Evolutionary conservation across 2,329 filamentous ascomycete species (phyloP).

Genomic region (Xylaria multiplex): DNA sequence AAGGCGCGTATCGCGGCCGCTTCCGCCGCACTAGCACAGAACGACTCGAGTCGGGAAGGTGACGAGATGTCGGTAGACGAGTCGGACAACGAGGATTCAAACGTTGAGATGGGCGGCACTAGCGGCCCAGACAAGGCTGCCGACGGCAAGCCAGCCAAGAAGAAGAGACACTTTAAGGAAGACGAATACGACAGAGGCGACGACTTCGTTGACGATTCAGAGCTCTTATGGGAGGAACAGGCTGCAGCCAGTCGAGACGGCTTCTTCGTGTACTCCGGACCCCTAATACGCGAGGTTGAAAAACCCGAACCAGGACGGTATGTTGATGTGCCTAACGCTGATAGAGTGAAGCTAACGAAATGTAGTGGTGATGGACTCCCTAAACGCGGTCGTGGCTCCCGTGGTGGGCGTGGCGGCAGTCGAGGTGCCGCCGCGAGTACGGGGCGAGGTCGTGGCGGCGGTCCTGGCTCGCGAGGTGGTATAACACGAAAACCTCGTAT

Average conservation of each 20-base stretch:
- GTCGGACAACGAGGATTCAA: slow-evolving; percentile 81
- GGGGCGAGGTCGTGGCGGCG: slow-evolving; percentile 53
- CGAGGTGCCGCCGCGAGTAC: slow-evolving; percentile 68
- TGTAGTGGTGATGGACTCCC: slow-evolving; percentile 76
- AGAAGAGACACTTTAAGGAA: slow-evolving; percentile 82
- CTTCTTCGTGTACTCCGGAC: slow-evolving; percentile 97
- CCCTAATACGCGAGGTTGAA: slow-evolving; percentile 86
- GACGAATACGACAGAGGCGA: slow-evolving; percentile 87
- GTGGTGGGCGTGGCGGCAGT: slow-evolving; percentile 60
- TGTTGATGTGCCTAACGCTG: slow-evolving; percentile 45
- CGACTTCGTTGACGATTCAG: slow-evolving; percentile 91
- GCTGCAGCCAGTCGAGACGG: slow-evolving; percentile 94
- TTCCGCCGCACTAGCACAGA: slow-evolving; percentile 83
- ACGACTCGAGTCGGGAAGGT: slow-evolving; percentile 72
- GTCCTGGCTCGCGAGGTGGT: slow-evolving; percentile 69
- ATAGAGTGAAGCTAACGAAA: slow-evolving; percentile 50
- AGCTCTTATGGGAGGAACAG: slow-evolving; percentile 94
- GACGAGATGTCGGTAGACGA: slow-evolving; percentile 88
- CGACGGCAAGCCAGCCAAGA: slow-evolving; percentile 72
- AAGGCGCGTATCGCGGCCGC: slow-evolving; percentile 89
- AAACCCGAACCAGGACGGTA: slow-evolving; percentile 68
- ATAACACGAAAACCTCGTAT: slow-evolving; percentile 82
- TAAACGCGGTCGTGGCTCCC: slow-evolving; percentile 70
- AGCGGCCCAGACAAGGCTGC: slow-evolving; percentile 67
- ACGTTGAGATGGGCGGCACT: slow-evolving; percentile 83